phyloP scores from a whole-genome alignment of 768 basidiomycete genomes.

The Tephrocybe sp. region DNA sequence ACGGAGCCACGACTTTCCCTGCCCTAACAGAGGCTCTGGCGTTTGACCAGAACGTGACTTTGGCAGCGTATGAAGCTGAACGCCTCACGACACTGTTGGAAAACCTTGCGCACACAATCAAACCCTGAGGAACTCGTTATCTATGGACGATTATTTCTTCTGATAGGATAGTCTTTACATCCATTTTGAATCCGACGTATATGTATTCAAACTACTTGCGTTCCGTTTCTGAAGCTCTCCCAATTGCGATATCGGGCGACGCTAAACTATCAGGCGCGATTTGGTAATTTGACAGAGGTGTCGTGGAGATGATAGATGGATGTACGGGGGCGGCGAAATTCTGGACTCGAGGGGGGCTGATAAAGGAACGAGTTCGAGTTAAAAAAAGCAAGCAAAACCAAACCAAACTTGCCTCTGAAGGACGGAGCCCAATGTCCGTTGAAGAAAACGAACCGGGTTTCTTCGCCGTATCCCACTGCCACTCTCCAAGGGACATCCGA shows the following conservation, averaged over 20 bases:
- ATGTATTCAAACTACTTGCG: too few relatives aligned
- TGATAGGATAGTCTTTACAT: too few relatives aligned
- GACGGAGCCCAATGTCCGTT: not conserved
- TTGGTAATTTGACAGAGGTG: not conserved
- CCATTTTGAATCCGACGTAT: too few relatives aligned
- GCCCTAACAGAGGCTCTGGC: constrained; percentile 77
- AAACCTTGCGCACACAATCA: constrained; percentile 44
- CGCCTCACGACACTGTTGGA: constrained; percentile 58
- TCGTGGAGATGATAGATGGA: constrained; percentile 2
- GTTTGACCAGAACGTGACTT: constrained; percentile 61
- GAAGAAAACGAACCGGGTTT: not conserved
- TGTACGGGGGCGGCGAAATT: not conserved
- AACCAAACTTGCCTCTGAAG: constrained; percentile 5
- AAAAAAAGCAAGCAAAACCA: not conserved
- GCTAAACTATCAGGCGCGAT: too few relatives aligned
- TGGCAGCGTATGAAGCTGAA: constrained; percentile 59
- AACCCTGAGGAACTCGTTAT: constrained; percentile 20
- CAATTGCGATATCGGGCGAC: too few relatives aligned
- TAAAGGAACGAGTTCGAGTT: not conserved
- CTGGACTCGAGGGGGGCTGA: constrained; percentile 8
- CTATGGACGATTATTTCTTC: too few relatives aligned
- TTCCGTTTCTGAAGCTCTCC: too few relatives aligned
- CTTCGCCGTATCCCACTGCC: constrained; percentile 29
- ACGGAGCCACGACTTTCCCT: constrained; percentile 84
- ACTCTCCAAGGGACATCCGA: constrained; percentile 38